Evolutionary conservation across 2,329 filamentous ascomycete genomes (phyloP), one percentile per base, ranked within the genome.

Genomic region (Diaporthe citri): DNA sequence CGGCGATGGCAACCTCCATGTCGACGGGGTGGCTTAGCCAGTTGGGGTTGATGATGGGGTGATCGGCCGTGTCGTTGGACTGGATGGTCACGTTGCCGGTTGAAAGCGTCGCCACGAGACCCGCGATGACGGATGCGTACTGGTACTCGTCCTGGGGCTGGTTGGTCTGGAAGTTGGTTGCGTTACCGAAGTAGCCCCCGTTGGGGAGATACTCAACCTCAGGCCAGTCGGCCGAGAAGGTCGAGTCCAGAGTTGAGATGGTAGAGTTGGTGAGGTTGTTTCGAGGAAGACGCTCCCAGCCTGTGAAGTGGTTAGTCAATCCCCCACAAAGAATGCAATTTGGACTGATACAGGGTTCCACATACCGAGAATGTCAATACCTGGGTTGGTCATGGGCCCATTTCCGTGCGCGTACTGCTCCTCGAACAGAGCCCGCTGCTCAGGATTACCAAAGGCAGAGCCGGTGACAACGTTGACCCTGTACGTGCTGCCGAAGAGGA

Each of bases 11-110:
- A 3, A 75, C 20, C 36, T 73, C 59, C 28, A 6, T 25, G 22
- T 75, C 74, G 15, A 31, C 41, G 3, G 20, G 69, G 31, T 51
- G 25, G 28, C n/a, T 77, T 1, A 87, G 78, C 81, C 81, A 87
- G 64, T 83, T 83, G 0, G 83, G 82, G 67, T 85, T 79, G 60
- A 86, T 82, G 7, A 84, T 76, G 0, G 86, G 86, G 2, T 78
- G 17, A 34, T 82, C 82, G 1, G 75, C 74, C 8, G 79, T 82
- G 60, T 81, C 77, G 17, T 77, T 56, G 1, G 81, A 83, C 0
- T 62, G 48, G 13, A 87, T 81, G 0, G 80, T 82, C 9, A 87
- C 76, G 36, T 78, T 84, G 15, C 85, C 85, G 1, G 82, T 81
- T 2, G 83, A 85, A 22, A 46, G 0, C 1, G 72, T 41, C 20